Evolutionary conservation across 495 filamentous ascomycete genomes (phyloP).

Genomic region (Tuber umbilicatum): DNA sequence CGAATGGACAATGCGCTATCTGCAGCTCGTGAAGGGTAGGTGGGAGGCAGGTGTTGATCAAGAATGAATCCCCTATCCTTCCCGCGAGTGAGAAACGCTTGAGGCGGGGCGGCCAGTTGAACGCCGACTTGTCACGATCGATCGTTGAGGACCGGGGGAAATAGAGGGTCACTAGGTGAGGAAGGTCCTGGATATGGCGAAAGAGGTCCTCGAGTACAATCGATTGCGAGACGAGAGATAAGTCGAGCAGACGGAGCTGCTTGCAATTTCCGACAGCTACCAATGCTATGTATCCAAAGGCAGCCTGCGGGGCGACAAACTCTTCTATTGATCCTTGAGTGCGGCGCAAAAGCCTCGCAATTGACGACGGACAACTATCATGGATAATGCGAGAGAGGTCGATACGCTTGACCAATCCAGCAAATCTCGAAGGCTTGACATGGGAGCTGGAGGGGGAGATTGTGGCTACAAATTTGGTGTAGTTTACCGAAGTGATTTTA

Average conservation of each 20-base stretch:
- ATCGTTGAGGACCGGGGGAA: slow-evolving; percentile 52
- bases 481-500: slow-evolving; percentile 45
- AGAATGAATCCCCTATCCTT: slow-evolving; percentile 46
- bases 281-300: slow-evolving; percentile 60
- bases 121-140: slow-evolving; percentile 32
- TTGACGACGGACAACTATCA: slow-evolving; percentile 58
- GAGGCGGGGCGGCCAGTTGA: slow-evolving; percentile 48
- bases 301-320: slow-evolving; percentile 60
- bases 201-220: slow-evolving; percentile 52
- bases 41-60: slow-evolving; percentile 43
- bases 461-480: slow-evolving; percentile 54
- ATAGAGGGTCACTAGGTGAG: slow-evolving; percentile 48
- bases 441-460: slow-evolving; percentile 58
- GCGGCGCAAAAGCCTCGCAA: slow-evolving; percentile 57
- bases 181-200: slow-evolving; percentile 49
- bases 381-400: slow-evolving; percentile 59
- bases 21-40: slow-evolving; percentile 41
- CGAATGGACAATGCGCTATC: slow-evolving; percentile 44
- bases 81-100: slow-evolving; percentile 47
- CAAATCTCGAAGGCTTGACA: slow-evolving; percentile 52
- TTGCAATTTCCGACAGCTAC: slow-evolving; percentile 58
- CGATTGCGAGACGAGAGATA: slow-evolving; percentile 54
- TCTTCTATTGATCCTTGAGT: slow-evolving; percentile 53
- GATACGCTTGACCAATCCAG: slow-evolving; percentile 51
- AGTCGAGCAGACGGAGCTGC: slow-evolving; percentile 52